Percentiles rank a stretch among this genome's conserved stretches.
Conservation (phyloP, 768 basidiomycete genomes). For the Fistulinella prunicolor region DNA sequence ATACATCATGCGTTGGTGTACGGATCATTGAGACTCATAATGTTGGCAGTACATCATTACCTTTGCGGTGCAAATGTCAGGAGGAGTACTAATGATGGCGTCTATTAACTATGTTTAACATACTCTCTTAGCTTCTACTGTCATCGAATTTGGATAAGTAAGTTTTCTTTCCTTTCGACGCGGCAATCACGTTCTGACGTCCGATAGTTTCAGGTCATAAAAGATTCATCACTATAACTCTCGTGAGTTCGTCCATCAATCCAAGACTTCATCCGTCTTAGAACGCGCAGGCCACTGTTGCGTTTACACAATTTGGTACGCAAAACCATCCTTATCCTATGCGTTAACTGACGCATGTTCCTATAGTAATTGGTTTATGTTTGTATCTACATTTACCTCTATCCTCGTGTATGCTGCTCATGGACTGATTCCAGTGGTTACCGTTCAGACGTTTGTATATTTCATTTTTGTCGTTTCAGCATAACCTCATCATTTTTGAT, state of each 20-base stretch:
- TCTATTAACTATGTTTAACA: background rate
- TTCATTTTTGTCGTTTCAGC: no score
- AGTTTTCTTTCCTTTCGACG: background rate
- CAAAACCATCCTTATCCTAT: background rate
- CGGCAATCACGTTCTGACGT: background rate
- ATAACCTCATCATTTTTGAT: background rate
- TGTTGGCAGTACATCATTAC: conserved; percentile 3
- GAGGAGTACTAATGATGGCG: background rate
- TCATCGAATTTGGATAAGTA: conserved; percentile 20
- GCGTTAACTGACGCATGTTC: background rate
- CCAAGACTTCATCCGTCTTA: no score
- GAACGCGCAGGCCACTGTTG: no score
- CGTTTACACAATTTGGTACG: conserved; percentile 5
- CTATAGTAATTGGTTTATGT: conserved; percentile 10
- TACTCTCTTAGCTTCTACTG: conserved; percentile 10
- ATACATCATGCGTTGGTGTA: background rate
- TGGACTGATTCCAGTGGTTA: background rate
- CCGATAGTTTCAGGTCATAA: conserved; percentile 1
- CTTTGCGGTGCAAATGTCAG: conserved; percentile 13
- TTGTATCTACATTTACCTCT: background rate
- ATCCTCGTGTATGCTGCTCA: background rate
- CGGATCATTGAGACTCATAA: background rate
- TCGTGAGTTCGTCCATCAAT: background rate
- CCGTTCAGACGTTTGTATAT: conserved; percentile 2
- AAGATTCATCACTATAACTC: background rate